phyloP scores from a whole-genome alignment of 2,329 filamentous ascomycete species.

The Incumbomyces delicatus region DNA sequence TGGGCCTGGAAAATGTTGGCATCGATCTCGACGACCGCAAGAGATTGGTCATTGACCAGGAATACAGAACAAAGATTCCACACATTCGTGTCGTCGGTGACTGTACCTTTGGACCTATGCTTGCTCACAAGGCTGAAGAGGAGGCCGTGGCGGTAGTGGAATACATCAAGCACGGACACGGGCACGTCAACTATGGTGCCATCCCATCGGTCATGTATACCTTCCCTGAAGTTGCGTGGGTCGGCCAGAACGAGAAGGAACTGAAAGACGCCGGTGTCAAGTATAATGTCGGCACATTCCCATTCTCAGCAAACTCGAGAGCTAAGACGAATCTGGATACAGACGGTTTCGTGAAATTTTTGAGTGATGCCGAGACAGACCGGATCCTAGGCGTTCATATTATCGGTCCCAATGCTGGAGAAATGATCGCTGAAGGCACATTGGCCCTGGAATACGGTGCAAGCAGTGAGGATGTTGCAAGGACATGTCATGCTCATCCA shows the following conservation, averaged over 20 bases:
- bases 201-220: conserved; percentile 99
- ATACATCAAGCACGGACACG: conserved; percentile 95
- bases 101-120: conserved; percentile 95
- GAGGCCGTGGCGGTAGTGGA: conserved; percentile 91
- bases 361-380: conserved; percentile 93
- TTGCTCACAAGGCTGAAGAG: conserved; percentile 98
- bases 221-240: conserved; percentile 96
- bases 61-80: conserved; percentile 95
- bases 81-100: conserved; percentile 97
- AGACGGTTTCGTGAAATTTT: conserved; percentile 93
- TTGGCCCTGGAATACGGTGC: conserved; percentile 94
- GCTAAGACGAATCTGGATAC: conserved; percentile 98
- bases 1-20: conserved; percentile 88
- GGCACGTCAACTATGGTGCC: conserved; percentile 96
- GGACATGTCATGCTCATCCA: conserved; percentile 94
- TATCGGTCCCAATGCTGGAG: conserved; percentile 86
- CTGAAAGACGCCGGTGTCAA: conserved; percentile 81
- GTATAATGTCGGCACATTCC: conserved; percentile 90
- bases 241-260: conserved; percentile 94
- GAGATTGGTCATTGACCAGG: conserved; percentile 91
- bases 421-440: conserved; percentile 98
- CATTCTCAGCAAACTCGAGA: conserved; percentile 94
- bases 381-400: conserved; percentile 93
- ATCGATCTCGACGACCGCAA: conserved; percentile 87
- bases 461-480: conserved; percentile 84